Percentiles rank a stretch among this genome's conserved stretches.
These are phyloP conservation scores for Aspergillus alliaceus DNA, from an alignment of 2,329 filamentous ascomycete species.

Conservation along the genomic window DNA sequence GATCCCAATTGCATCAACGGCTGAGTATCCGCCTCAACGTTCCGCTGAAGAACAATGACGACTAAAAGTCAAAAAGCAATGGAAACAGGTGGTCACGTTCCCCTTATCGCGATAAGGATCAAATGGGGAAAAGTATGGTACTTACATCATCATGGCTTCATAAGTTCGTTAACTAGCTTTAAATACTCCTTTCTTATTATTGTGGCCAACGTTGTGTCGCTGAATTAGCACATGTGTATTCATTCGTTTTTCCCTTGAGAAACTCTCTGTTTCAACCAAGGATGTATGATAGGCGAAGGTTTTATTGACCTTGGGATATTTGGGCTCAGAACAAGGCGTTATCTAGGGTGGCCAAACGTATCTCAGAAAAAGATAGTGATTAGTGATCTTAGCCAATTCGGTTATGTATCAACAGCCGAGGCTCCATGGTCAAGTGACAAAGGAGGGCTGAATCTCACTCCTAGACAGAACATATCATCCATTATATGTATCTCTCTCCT, in stretches of 20 bases:
- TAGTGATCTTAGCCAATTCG: constrained; percentile 5
- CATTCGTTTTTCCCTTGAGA: too few species aligned
- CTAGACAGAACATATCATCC: not conserved
- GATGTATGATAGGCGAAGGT: too few species aligned
- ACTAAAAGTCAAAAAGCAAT: not conserved
- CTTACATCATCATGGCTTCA: not conserved
- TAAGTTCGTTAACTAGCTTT: not conserved
- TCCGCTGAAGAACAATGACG: not conserved
- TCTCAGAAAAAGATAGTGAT: not conserved
- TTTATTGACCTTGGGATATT: too few species aligned
- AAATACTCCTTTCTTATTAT: too few species aligned
- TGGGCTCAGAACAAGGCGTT: too few species aligned
- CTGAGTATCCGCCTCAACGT: not conserved
- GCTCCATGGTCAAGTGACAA: not conserved
- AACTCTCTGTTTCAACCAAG: too few species aligned
- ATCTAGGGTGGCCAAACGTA: too few species aligned
- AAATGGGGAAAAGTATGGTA: not conserved
- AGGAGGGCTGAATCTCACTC: not conserved
- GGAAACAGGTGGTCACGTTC: not conserved
- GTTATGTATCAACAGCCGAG: not conserved
- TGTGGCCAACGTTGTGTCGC: not conserved
- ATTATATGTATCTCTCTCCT: not conserved
- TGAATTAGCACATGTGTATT: too few species aligned
- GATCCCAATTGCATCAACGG: not conserved
- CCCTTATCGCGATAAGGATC: not conserved